Conservation (phyloP, 2,329 filamentous ascomycete genomes). For the Tolypocladium inflatum region DNA sequence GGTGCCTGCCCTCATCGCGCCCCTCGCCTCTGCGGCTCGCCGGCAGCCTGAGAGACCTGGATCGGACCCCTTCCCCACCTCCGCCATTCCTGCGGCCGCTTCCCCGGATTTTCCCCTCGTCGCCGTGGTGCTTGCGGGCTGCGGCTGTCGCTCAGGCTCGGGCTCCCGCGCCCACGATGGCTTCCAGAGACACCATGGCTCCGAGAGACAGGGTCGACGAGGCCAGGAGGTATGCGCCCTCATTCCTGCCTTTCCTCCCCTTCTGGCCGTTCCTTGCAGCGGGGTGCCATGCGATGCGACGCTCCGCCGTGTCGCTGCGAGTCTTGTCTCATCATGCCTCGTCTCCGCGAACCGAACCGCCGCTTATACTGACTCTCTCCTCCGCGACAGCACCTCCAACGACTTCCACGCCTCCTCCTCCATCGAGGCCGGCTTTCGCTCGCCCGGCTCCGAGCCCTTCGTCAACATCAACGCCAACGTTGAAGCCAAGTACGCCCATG, state of each 20-base stretch:
- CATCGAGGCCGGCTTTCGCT: conserved; percentile 26
- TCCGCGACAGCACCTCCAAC: conserved; percentile 12
- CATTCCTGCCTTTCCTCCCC: background rate
- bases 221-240: conserved; percentile 1
- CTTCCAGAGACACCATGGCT: conserved; percentile 4
- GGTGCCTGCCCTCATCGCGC: background rate
- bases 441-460: conserved; percentile 18
- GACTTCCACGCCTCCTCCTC: conserved; percentile 19
- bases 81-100: background rate
- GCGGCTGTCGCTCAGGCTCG: background rate
- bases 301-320: background rate
- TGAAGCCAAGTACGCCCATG: conserved; percentile 30
- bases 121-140: background rate
- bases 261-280: background rate
- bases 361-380: background rate
- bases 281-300: conserved; percentile 1
- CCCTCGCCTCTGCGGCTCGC: background rate
- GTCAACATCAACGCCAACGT: conserved; percentile 35
- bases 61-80: background rate
- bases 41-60: background rate
- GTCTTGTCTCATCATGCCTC: background rate
- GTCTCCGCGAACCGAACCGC: background rate
- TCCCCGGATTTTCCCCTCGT: background rate
- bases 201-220: conserved; percentile 3
- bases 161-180: conserved; percentile 1